Conservation (phyloP, 306 rosid species). For the Gastrolobium villosum region DNA sequence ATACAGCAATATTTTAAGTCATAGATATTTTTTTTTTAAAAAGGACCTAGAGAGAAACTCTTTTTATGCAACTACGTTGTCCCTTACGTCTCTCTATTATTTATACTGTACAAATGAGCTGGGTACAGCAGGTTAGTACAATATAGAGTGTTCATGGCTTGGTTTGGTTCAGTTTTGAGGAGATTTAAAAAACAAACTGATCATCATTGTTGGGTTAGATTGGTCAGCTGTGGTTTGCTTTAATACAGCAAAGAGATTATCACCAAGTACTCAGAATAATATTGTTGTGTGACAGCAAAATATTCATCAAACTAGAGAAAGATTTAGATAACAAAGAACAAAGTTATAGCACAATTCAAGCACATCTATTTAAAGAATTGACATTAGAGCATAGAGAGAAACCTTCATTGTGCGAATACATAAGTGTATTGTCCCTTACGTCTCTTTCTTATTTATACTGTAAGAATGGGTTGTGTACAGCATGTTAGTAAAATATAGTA, state of each 20-base stretch:
- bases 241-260: background rate
- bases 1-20: background rate
- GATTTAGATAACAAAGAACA: background rate
- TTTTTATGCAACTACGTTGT: background rate
- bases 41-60: background rate
- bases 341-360: constrained; percentile 29
- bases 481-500: constrained; percentile 28
- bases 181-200: background rate
- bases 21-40: background rate
- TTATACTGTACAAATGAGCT: background rate
- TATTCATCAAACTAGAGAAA: constrained; percentile 30
- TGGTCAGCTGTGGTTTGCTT: background rate
- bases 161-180: background rate
- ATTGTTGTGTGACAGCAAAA: background rate
- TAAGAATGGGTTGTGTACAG: constrained; percentile 35
- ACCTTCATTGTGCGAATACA: constrained; percentile 23
- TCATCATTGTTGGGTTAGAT: background rate
- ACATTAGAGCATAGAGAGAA: constrained; percentile 37
- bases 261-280: constrained; percentile 6
- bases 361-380: constrained; percentile 29
- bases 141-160: background rate
- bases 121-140: background rate
- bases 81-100: background rate
- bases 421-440: constrained; percentile 28
- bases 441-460: constrained; percentile 39